phyloP scores from a whole-genome alignment of 257 asterid genomes.

The Scutellaria minor region DNA sequence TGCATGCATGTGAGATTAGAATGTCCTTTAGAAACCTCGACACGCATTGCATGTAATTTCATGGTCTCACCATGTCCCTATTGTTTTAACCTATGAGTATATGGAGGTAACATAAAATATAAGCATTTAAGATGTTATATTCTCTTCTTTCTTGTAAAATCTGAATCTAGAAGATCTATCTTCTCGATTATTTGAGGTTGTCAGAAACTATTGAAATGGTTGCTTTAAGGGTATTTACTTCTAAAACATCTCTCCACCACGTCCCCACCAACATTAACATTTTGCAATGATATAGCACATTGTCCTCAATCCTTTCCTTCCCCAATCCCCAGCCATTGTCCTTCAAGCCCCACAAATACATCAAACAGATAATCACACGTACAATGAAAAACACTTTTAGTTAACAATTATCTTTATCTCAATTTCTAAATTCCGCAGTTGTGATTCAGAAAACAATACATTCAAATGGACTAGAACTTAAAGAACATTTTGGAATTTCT shows the following conservation, averaged over 20 bases:
- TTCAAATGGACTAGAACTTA: background rate
- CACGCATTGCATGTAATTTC: background rate
- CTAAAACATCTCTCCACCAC: background rate
- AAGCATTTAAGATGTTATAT: background rate
- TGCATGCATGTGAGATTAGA: conserved; percentile 15
- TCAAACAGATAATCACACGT: background rate
- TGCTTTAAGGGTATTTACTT: background rate
- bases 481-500: background rate
- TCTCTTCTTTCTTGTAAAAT: background rate
- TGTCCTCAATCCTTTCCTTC: background rate
- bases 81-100: background rate
- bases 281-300: background rate
- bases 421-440: background rate
- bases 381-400: background rate
- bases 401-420: conserved; percentile 2
- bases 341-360: background rate
- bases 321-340: background rate
- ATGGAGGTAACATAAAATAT: background rate
- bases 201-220: background rate
- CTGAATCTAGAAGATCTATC: background rate
- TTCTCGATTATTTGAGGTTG: background rate
- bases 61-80: conserved; percentile 7
- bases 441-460: background rate
- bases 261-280: background rate
- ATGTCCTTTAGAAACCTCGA: background rate